Base-by-base conservation (phyloP, 2,329 filamentous ascomycete species). In the Madurella mycetomatis region DNA sequence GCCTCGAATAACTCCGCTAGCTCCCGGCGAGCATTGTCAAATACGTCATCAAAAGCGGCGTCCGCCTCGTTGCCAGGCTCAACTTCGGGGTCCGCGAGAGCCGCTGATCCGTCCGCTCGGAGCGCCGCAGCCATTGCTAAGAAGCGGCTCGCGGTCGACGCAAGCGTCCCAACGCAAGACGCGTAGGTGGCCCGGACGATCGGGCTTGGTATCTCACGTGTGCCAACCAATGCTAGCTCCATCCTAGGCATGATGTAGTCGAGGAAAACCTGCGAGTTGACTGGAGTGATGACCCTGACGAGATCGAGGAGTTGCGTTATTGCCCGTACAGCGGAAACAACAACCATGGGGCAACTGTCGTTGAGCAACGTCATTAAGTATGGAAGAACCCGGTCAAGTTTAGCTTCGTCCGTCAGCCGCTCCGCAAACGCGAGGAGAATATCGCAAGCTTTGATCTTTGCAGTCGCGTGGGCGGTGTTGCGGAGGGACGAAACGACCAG, bases 381-480 rank as follows among this genome's bases (percentile, higher is more conserved):
- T 1, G 94, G 94, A 47, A 99, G 74, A 19, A 97, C 88, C 47
- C 94, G 84, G 69, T 99, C 95, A 47, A 99, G 76, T 69, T 96
- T 97, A 2, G 92, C 92, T 72, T 99, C 94, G 67, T 99, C 95
- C 0, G 92, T 95, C 19, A 97, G 72, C 55, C 88, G 81, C 71
- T 97, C 92, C 0, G 92, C 85, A 69, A 99, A 96, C 2, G 92
- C 92, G 47, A 99, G 74, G 46, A 99, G 78, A 41, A 99, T 79
- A 68, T 99, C 94, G 66, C 94, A 95, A 1, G 90, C 94, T 63
- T 90, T 85, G 41, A 96, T 79, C 62, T 90, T 87, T 25, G 92
- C 90, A n/a, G 90, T 87, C 2, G 92, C 84, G 62, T 92, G 86
- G 5, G 91, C 90, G 13, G 92, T 96, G 56, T 92, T 96, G 58